Evolutionary conservation across 2,329 filamentous ascomycete genomes (phyloP).

Genomic region (Ustulina deusta): DNA sequence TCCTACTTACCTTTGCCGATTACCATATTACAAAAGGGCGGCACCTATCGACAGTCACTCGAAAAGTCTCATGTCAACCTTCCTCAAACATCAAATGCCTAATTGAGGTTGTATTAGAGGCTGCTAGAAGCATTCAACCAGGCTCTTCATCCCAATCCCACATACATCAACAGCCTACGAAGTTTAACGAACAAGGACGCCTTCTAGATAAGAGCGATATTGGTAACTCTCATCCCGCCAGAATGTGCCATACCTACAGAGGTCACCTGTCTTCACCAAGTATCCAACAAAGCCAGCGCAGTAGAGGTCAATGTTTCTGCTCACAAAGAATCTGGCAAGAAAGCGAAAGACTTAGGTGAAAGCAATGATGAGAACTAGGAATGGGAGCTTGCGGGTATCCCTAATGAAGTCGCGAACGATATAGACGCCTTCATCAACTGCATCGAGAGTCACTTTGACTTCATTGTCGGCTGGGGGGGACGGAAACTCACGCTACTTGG

Average conservation of each 20-base stretch:
- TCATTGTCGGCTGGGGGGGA: not conserved
- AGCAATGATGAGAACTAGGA: not conserved
- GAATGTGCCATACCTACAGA: not conserved
- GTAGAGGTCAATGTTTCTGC: not conserved
- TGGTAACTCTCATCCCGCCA: not conserved
- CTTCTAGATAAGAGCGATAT: not conserved
- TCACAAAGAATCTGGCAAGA: not conserved
- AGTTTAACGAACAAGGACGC: not conserved
- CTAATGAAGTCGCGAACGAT: not conserved
- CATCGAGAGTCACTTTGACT: slow-evolving; percentile 4
- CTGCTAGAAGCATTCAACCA: not conserved
- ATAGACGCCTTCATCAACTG: too few species aligned
- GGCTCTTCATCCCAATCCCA: not conserved
- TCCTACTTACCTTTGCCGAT: not conserved
- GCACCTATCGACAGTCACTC: not conserved
- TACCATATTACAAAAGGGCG: not conserved
- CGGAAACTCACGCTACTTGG: slow-evolving; percentile 8
- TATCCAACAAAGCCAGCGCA: not conserved
- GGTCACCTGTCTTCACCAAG: not conserved
- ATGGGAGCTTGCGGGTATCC: slow-evolving; percentile 10
- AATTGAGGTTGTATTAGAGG: not conserved
- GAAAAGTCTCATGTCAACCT: not conserved
- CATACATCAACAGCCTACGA: not conserved
- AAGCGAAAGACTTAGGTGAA: not conserved
- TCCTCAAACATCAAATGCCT: not conserved